Conservation (phyloP, 2,329 filamentous ascomycete genomes). For the Atkinsonella hypoxylon region DNA sequence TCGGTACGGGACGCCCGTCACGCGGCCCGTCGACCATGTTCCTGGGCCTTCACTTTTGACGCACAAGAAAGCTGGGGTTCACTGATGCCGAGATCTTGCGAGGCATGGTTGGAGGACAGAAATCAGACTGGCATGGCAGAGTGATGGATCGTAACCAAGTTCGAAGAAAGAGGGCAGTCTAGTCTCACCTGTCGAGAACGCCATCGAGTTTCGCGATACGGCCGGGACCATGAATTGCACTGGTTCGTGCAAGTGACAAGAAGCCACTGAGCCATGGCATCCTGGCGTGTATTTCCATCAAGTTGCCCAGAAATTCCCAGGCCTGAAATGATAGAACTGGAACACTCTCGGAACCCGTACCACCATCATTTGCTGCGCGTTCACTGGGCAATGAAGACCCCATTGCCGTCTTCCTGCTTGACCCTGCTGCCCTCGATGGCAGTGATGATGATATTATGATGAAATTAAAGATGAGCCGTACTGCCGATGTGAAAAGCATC, state of each 20-base stretch:
- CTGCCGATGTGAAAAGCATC: conserved; percentile 43
- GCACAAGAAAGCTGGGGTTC: conserved; percentile 16
- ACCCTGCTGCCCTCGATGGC: conserved; percentile 35
- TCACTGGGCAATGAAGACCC: conserved; percentile 6
- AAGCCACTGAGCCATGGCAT: conserved; percentile 85
- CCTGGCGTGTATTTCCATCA: conserved; percentile 62
- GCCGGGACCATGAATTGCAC: conserved; percentile 61
- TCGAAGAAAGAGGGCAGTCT: conserved; percentile 9
- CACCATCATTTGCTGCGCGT: not conserved
- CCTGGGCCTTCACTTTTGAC: not conserved
- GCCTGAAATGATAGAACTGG: conserved; percentile 67
- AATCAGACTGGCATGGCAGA: not conserved
- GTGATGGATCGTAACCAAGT: not conserved
- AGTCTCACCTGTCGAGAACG: conserved; percentile 76
- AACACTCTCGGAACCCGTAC: conserved; percentile 26
- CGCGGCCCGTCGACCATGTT: not conserved
- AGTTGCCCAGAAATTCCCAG: conserved; percentile 60
- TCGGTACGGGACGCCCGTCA: not conserved
- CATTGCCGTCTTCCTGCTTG: conserved; percentile 12
- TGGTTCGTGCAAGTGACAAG: conserved; percentile 65
- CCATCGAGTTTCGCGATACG: conserved; percentile 63
- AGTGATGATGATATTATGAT: conserved; percentile 57
- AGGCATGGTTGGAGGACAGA: conserved; percentile 13
- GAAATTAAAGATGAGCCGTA: conserved; percentile 54
- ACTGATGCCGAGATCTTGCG: conserved; percentile 36